phyloP scores from a whole-genome alignment of 495 filamentous ascomycete species.

The Talaromyces stipitatus region DNA sequence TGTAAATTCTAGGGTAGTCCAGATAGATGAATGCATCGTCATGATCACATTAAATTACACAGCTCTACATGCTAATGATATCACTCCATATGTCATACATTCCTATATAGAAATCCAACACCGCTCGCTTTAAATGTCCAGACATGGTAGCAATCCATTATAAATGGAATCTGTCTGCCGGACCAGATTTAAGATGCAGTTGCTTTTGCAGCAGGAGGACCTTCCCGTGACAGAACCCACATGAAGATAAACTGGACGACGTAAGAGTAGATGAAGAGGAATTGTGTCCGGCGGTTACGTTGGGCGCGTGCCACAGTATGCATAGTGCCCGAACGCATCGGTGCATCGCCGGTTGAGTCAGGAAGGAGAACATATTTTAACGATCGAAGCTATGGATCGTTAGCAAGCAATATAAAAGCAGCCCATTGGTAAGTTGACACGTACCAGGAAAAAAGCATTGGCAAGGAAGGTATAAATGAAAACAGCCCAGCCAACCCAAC shows the following conservation, averaged over 20 bases:
- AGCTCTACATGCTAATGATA: background rate
- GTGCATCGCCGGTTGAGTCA: conserved; percentile 59
- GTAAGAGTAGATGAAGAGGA: conserved; percentile 92
- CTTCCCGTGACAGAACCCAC: conserved; percentile 73
- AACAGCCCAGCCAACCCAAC: conserved; percentile 80
- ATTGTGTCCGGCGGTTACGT: conserved; percentile 85
- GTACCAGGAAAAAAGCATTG: conserved; percentile 92
- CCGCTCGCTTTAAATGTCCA: background rate
- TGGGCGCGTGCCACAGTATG: conserved; percentile 78
- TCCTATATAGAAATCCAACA: background rate
- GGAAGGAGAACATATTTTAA: conserved; percentile 93
- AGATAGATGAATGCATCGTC: background rate
- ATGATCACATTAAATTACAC: conserved; percentile 3
- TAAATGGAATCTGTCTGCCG: background rate
- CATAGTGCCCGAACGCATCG: conserved; percentile 54
- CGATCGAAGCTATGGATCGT: conserved; percentile 70
- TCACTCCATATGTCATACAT: background rate
- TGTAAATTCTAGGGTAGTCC: background rate
- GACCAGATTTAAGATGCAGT: background rate
- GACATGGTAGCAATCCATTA: background rate
- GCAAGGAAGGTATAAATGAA: conserved; percentile 88
- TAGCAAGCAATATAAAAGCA: background rate
- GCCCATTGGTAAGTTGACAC: conserved; percentile 13
- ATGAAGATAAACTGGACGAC: conserved; percentile 89
- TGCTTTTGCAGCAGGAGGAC: conserved; percentile 11